These are phyloP conservation scores for Ophiostoma perfectum DNA, from an alignment of 2,329 filamentous ascomycete genomes.

Conservation along the genomic window DNA sequence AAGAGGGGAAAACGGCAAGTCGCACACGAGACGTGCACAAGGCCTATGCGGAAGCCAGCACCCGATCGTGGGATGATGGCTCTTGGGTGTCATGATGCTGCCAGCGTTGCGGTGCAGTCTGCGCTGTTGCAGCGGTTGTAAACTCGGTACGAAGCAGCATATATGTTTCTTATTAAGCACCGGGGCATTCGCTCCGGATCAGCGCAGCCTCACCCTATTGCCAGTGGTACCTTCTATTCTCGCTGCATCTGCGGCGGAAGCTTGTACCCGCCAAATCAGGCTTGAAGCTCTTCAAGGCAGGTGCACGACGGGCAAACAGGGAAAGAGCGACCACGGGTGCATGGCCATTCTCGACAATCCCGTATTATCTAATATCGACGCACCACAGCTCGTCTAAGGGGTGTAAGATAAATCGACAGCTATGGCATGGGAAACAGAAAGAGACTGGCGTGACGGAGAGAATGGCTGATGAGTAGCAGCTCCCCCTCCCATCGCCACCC, in stretches of 20 bases:
- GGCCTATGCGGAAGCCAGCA: not conserved
- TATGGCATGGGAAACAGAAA: no score
- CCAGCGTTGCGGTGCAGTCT: not conserved
- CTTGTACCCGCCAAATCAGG: not conserved
- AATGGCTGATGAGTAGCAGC: not conserved
- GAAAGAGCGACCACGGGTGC: not conserved
- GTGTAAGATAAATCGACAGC: no score
- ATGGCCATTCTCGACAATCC: not conserved
- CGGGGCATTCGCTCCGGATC: conserved; percentile 9
- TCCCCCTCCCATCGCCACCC: not conserved
- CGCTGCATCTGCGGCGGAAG: not conserved
- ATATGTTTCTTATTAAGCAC: not conserved
- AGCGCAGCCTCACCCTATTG: conserved; percentile 2
- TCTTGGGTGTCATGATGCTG: not conserved
- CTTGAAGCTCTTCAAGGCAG: not conserved
- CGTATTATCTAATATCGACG: conserved; percentile 3
- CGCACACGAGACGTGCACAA: not conserved
- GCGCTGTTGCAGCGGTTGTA: not conserved
- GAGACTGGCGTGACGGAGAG: no score
- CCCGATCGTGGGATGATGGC: not conserved
- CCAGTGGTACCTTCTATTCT: not conserved
- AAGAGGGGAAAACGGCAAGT: not conserved
- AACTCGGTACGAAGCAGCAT: not conserved
- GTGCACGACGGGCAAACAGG: not conserved
- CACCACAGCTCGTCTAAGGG: not conserved